Conservation (phyloP, 2,329 filamentous ascomycete genomes). For the Pochonia chlamydosporia region DNA sequence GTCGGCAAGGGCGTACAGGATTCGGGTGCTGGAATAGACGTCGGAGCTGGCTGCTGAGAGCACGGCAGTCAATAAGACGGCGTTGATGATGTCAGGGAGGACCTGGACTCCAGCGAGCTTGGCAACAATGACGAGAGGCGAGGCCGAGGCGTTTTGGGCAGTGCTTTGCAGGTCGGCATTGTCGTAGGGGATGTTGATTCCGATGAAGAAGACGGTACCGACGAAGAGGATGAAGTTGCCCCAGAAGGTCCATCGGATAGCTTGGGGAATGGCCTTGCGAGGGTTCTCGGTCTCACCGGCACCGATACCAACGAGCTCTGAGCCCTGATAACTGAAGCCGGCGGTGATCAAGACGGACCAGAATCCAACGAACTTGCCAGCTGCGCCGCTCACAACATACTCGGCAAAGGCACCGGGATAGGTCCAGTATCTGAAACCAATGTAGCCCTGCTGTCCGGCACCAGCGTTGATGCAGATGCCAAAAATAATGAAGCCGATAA, state of each 20-base stretch:
- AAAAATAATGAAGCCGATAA: slow-evolving; percentile 72
- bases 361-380: slow-evolving; percentile 62
- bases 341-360: slow-evolving; percentile 64
- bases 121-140: slow-evolving; percentile 58
- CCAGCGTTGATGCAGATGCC: slow-evolving; percentile 70
- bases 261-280: slow-evolving; percentile 63
- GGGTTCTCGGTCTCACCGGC: slow-evolving; percentile 72
- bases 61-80: slow-evolving; percentile 69
- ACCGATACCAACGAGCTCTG: slow-evolving; percentile 72
- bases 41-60: slow-evolving; percentile 75
- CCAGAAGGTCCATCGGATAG: slow-evolving; percentile 71
- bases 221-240: slow-evolving; percentile 67
- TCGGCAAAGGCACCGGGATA: slow-evolving; percentile 62
- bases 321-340: slow-evolving; percentile 66
- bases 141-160: slow-evolving; percentile 54
- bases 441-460: slow-evolving; percentile 60
- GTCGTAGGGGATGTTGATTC: slow-evolving; percentile 62
- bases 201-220: slow-evolving; percentile 62
- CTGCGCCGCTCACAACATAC: slow-evolving; percentile 46
- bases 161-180: slow-evolving; percentile 46
- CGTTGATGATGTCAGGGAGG: slow-evolving; percentile 69
- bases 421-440: slow-evolving; percentile 69
- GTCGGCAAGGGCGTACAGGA: slow-evolving; percentile 60
- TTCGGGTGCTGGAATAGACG: slow-evolving; percentile 66
- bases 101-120: slow-evolving; percentile 57